Conservation (phyloP, 192 early-diverging fungal species). For the Borealophlyctis nickersoniae region DNA sequence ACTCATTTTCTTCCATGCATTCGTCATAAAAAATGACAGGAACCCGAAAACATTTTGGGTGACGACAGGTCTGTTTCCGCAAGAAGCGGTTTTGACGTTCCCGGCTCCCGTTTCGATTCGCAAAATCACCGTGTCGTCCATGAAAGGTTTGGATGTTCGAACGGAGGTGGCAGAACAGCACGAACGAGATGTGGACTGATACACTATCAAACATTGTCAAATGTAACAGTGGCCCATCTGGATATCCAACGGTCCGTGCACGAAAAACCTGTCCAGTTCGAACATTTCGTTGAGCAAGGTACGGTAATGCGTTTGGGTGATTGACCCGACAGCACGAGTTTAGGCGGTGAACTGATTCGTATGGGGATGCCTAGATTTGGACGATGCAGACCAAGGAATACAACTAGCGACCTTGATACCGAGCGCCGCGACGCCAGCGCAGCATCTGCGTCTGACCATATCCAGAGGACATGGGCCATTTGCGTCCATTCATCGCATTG, state of each 20-base stretch:
- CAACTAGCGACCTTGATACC: constrained; percentile 12
- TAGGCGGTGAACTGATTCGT: too few species aligned
- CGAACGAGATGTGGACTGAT: background rate
- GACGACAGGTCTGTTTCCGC: constrained; percentile 40
- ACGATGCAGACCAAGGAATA: constrained; percentile 14
- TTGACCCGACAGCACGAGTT: background rate
- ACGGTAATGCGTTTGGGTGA: background rate
- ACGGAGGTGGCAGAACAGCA: too few species aligned
- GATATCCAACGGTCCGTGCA: background rate
- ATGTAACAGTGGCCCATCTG: constrained; percentile 11
- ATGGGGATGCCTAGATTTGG: constrained; percentile 7
- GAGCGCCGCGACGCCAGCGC: background rate
- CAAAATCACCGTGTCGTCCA: constrained; percentile 24
- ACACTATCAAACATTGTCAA: background rate
- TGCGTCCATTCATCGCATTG: constrained; percentile 18
- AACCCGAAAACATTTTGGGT: constrained; percentile 35
- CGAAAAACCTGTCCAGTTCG: constrained; percentile 11
- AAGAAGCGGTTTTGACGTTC: constrained; percentile 32
- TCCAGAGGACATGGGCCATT: constrained; percentile 27
- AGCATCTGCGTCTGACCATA: constrained; percentile 16
- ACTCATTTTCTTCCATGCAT: background rate
- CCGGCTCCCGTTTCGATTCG: constrained; percentile 7
- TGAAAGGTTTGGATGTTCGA: constrained; percentile 21
- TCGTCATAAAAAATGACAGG: constrained; percentile 2
- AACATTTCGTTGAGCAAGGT: constrained; percentile 8